A percentile compares a stretch with the other conserved stretches of the same genome.
phyloP scores from a whole-genome alignment of 2,329 filamentous ascomycete genomes.

The Rhinocladiella mackenziei region DNA sequence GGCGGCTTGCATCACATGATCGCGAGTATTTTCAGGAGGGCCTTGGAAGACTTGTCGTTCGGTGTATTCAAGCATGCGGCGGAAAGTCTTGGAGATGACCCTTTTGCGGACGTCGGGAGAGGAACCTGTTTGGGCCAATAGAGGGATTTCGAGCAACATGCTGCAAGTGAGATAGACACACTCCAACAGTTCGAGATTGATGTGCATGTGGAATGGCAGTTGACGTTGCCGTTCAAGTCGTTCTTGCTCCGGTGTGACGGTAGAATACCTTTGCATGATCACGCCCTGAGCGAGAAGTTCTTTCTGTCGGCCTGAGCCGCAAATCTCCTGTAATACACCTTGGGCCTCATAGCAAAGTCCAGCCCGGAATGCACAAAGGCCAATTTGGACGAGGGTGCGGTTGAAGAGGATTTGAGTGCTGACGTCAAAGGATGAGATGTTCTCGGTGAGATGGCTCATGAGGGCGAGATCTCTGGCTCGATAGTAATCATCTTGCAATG shows the following conservation, averaged over 20 bases:
- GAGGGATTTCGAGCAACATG: slow-evolving; percentile 97
- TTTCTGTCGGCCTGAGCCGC: slow-evolving; percentile 95
- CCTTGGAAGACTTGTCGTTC: slow-evolving; percentile 99
- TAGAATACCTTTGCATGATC: slow-evolving; percentile 94
- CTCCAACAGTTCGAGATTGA: slow-evolving; percentile 96
- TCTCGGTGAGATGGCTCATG: slow-evolving; percentile 98
- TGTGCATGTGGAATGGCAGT: slow-evolving; percentile 99
- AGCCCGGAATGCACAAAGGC: slow-evolving; percentile 95
- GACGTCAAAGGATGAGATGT: slow-evolving; percentile 92
- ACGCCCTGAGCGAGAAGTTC: slow-evolving; percentile 96
- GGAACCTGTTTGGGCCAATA: slow-evolving; percentile 93
- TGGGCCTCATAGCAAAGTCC: slow-evolving; percentile 97
- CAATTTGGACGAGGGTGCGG: slow-evolving; percentile 93
- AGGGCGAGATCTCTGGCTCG: slow-evolving; percentile 98
- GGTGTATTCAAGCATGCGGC: slow-evolving; percentile 98
- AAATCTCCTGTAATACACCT: slow-evolving; percentile 96
- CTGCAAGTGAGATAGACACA: slow-evolving; percentile 98
- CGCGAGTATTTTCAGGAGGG: slow-evolving; percentile 95
- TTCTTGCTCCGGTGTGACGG: slow-evolving; percentile 96
- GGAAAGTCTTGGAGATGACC: slow-evolving; percentile 98
- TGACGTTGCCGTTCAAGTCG: slow-evolving; percentile 94
- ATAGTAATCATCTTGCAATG: slow-evolving; percentile 97
- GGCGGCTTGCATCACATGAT: slow-evolving; percentile 98
- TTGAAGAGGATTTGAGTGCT: slow-evolving; percentile 98
- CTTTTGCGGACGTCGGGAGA: slow-evolving; percentile 96